Evolutionary conservation across 345 rosid species (phyloP).

Genomic region (Raphanus sativus): DNA sequence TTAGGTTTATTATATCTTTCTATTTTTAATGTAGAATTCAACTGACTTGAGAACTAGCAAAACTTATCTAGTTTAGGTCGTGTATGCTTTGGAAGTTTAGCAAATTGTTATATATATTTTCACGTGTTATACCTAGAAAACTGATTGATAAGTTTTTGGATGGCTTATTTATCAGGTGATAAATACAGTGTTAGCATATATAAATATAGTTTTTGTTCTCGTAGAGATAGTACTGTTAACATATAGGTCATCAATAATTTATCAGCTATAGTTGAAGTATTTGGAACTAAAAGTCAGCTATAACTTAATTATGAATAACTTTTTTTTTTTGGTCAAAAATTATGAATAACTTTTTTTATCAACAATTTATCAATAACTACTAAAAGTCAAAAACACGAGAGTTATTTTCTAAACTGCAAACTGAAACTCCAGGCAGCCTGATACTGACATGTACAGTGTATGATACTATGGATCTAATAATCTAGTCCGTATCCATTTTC

Average conservation of each 20-base stretch:
- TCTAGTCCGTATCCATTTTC: conserved; percentile 2
- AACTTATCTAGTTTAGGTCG: not conserved
- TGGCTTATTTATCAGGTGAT: not conserved
- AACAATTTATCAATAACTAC: not conserved
- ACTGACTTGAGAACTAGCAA: not conserved
- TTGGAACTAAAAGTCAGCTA: not conserved
- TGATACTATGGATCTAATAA: not conserved
- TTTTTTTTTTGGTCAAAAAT: not conserved
- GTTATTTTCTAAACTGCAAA: not conserved
- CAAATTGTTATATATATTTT: not conserved
- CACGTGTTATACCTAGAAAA: not conserved
- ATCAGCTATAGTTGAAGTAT: not conserved
- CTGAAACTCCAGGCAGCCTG: not conserved
- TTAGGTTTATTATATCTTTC: not conserved
- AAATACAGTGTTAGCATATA: not conserved
- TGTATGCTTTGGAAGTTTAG: not conserved
- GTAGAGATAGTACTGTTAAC: not conserved
- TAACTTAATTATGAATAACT: no score
- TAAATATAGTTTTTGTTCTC: not conserved
- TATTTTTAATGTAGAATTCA: not conserved
- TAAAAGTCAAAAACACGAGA: not conserved
- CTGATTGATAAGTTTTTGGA: not conserved
- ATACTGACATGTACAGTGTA: not conserved
- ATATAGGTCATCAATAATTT: not conserved
- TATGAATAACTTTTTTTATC: no score